Conservation (phyloP, 2,329 filamentous ascomycete genomes). For the Cercospora sp. region DNA sequence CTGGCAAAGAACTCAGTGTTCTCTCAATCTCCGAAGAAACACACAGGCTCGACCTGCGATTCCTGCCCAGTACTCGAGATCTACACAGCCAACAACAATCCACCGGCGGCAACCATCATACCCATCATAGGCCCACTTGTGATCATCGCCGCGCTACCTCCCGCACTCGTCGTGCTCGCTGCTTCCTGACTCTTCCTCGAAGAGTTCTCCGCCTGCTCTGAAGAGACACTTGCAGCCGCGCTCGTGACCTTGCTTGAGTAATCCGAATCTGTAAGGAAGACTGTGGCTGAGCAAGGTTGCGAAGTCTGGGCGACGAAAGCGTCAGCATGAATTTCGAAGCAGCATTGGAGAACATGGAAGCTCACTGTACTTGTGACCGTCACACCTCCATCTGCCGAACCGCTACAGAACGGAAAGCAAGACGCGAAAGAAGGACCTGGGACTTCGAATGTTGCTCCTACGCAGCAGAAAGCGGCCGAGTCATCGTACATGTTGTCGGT, state of each 20-base stretch:
- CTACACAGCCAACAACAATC: not conserved
- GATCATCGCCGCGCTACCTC: not conserved
- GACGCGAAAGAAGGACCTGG: not conserved
- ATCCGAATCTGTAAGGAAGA: not conserved
- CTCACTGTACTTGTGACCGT: not conserved
- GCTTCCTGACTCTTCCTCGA: not conserved
- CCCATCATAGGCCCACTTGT: slow-evolving; percentile 3
- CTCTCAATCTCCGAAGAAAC: not conserved
- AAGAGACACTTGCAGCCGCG: not conserved
- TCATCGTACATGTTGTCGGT: not conserved
- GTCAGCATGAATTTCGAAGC: not conserved
- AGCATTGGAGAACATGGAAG: not conserved
- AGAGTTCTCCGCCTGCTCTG: not conserved
- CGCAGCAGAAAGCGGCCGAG: not conserved
- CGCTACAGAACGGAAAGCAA: not conserved
- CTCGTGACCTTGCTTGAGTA: slow-evolving; percentile 1
- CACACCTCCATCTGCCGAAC: not conserved
- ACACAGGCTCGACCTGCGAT: not conserved
- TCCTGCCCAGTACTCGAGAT: not conserved
- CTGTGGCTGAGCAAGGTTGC: not conserved
- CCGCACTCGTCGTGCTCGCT: not conserved
- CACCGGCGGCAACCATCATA: not conserved
- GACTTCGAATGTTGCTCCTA: not conserved
- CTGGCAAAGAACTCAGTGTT: not conserved
- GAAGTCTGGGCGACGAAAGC: not conserved